Evolutionary conservation across 225 moss, liverwort and hornwort species (phyloP).

Genomic region (Bryoerythrophyllum caledonicum): DNA sequence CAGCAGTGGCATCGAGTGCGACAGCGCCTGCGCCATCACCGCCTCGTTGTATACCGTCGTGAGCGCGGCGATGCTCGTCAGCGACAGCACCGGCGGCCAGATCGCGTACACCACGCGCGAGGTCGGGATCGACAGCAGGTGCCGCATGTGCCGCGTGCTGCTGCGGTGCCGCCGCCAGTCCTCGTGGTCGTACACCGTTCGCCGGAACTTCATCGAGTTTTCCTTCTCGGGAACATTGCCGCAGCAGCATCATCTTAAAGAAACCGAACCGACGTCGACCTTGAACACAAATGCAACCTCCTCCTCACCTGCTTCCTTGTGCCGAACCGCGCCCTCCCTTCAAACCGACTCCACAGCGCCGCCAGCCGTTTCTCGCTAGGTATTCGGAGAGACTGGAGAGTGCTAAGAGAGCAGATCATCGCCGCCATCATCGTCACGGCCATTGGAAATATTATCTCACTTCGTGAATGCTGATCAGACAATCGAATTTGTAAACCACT

Average conservation of each 20-base stretch:
- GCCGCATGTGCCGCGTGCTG: constrained; percentile 59
- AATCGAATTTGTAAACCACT: too few species aligned
- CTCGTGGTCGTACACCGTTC: constrained; percentile 69
- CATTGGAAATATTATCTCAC: background rate
- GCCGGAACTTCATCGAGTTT: constrained; percentile 48
- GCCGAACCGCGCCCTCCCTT: constrained; percentile 15
- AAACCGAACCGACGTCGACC: background rate
- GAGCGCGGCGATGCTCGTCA: constrained; percentile 47
- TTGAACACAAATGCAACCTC: constrained; percentile 16
- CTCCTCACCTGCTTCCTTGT: constrained; percentile 24
- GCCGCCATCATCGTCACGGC: constrained; percentile 18
- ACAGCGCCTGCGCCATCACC: constrained; percentile 33
- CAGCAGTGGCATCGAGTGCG: constrained; percentile 58
- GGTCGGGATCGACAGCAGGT: constrained; percentile 56
- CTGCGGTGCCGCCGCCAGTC: constrained; percentile 81
- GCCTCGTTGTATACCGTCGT: constrained; percentile 64
- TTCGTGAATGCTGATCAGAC: too few species aligned
- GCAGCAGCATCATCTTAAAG: too few species aligned
- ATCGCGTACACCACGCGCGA: constrained; percentile 62
- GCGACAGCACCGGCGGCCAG: constrained; percentile 51
- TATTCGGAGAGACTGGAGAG: constrained; percentile 24
- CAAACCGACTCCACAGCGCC: constrained; percentile 28
- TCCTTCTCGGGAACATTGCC: too few species aligned
- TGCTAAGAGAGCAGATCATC: constrained; percentile 30
- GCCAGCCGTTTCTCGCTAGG: constrained; percentile 22